A percentile compares a stretch with the other conserved stretches of the same genome.
These are phyloP conservation scores for Polytrichum formosum DNA, from an alignment of 225 moss, liverwort and hornwort species.

Conservation along the genomic window DNA sequence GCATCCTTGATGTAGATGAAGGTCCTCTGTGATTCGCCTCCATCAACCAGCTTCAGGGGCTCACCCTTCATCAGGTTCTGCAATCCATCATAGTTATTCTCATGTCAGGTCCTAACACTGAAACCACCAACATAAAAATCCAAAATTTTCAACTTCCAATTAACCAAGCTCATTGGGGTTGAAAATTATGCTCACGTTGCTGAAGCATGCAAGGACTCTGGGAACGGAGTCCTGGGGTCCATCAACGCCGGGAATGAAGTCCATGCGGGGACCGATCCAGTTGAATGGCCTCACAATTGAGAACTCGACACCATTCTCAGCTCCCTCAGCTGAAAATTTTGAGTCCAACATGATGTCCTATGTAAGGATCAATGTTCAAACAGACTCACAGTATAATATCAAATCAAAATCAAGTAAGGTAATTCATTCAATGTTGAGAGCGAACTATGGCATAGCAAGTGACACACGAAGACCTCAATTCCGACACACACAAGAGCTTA, in stretches of 20 bases:
- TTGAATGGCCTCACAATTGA: conserved; percentile 61
- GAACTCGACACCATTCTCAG: conserved; percentile 46
- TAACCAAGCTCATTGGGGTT: no score
- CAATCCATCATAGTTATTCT: not conserved
- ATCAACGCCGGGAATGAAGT: conserved; percentile 67
- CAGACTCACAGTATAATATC: no score
- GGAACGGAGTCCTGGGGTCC: conserved; percentile 60
- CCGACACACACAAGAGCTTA: no score
- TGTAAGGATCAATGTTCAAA: no score
- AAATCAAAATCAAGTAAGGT: no score
- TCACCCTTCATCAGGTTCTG: conserved; percentile 60
- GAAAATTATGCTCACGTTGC: conserved; percentile 26
- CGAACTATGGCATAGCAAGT: no score
- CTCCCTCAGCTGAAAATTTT: conserved; percentile 42
- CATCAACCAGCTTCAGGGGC: conserved; percentile 55
- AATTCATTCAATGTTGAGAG: no score
- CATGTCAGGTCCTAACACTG: no score
- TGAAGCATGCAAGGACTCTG: conserved; percentile 67
- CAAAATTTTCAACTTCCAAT: no score
- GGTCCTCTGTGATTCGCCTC: conserved; percentile 45
- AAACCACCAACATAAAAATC: no score
- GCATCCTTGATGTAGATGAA: conserved; percentile 64
- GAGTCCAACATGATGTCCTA: no score
- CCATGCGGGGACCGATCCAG: conserved; percentile 63
- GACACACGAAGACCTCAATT: no score